phyloP scores from a whole-genome alignment of 164 flowering plant species.

The Macadamia integrifolia region DNA sequence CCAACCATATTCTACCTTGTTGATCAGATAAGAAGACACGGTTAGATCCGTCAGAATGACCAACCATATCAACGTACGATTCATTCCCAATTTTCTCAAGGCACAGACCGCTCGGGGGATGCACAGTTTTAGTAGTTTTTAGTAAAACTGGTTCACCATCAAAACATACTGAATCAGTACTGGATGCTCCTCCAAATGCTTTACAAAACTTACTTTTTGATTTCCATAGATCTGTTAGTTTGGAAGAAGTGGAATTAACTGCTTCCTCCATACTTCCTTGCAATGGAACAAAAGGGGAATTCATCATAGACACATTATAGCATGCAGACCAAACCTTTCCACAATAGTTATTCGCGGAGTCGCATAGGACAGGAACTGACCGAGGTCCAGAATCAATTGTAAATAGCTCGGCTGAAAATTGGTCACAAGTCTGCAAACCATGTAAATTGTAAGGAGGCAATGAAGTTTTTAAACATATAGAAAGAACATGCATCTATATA shows the following conservation, averaged over 20 bases:
- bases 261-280: slow-evolving; percentile 43
- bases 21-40: slow-evolving; percentile 76
- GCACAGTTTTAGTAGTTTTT: slow-evolving; percentile 24
- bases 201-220: slow-evolving; percentile 68
- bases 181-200: slow-evolving; percentile 67
- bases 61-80: slow-evolving; percentile 67
- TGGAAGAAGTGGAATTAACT: slow-evolving; percentile 42
- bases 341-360: slow-evolving; percentile 59
- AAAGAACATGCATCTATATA: neutral
- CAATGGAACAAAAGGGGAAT: slow-evolving; percentile 68
- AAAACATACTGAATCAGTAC: slow-evolving; percentile 57
- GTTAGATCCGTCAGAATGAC: slow-evolving; percentile 86
- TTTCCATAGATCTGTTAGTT: slow-evolving; percentile 62
- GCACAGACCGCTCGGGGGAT: slow-evolving; percentile 63
- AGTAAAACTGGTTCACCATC: slow-evolving; percentile 59
- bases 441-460: neutral
- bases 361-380: slow-evolving; percentile 71
- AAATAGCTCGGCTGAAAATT: slow-evolving; percentile 72
- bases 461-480: neutral
- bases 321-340: slow-evolving; percentile 75
- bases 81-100: slow-evolving; percentile 85
- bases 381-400: slow-evolving; percentile 29
- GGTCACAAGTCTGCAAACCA: slow-evolving; percentile 70
- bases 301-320: slow-evolving; percentile 49
- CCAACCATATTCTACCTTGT: slow-evolving; percentile 73